Base-by-base conservation (phyloP, 176 grass and related monocot genomes). In the Rhipidocladum racemiflorum region DNA sequence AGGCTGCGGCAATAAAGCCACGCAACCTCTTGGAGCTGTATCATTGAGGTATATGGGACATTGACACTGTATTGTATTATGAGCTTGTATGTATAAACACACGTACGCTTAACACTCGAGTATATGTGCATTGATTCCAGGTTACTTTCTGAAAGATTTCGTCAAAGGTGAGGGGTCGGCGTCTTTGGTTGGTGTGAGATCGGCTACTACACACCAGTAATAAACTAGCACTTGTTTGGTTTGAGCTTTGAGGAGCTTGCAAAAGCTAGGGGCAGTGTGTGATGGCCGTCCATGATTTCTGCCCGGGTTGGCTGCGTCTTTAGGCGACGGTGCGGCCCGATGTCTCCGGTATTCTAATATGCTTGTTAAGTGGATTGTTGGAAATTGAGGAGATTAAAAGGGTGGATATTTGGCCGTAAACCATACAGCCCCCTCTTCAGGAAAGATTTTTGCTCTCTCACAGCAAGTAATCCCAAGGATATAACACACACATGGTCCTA, bases 1-100 rank as follows among this genome's bases (percentile, higher is more conserved):
- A 88, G 73, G 65, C 63, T 29, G 73, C 80, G 64, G 18, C 73
- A 78, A 83, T 49, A 83, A 82, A 83, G 68, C 59, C 46, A 74
- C 35, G 36, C 59, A 45, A 45, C 60, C 57, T 21, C 35, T 66
- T 9, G 76, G 62, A 74, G 13, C 35, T 74, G 76, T 74, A 86
- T 66, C 60, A 65, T 86, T 74, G 42, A 86, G 68, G 46, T 80
- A 73, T 21, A 59, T 64, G 68, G 76, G 51, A 63, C 9, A 24
- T 45, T 66, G 62, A 46, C 30, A 34, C 28, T 28, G 35, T 8
- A 30, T 32, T 28, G 38, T 38, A 67, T 32, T 44, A 67, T 56
- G 46, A 66, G 25, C 57, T 6, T 61, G 24, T 2, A 5, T 61
- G 7, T 28, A 29, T 61, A 27, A 59, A 16, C 25, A 29, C 25